Percentiles rank a stretch among this genome's conserved stretches.
These are phyloP conservation scores for Cytospora leucostoma DNA, from an alignment of 2,329 filamentous ascomycete genomes.

Conservation along the genomic window DNA sequence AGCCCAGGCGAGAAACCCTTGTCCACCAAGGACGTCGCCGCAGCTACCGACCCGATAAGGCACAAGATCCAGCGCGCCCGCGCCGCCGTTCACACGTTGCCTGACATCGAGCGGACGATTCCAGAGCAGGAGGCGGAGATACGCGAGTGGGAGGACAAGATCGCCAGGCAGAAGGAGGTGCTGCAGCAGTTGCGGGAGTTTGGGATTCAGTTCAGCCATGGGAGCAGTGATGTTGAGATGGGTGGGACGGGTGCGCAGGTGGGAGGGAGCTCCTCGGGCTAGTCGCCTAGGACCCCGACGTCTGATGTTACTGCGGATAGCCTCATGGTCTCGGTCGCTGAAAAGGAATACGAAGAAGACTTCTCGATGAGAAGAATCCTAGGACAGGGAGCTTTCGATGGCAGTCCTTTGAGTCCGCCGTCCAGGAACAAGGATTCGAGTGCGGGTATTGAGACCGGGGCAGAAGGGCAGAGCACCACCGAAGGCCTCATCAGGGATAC, in stretches of 20 bases:
- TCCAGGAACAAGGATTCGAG: background rate
- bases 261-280: constrained; percentile 39
- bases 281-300: constrained; percentile 15
- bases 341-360: background rate
- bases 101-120: constrained; percentile 67
- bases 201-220: constrained; percentile 43
- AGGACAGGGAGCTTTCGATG: too few relatives aligned
- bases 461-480: background rate
- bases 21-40: constrained; percentile 72
- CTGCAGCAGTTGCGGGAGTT: constrained; percentile 56
- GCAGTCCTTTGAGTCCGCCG: background rate
- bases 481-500: background rate
- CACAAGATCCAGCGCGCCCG: constrained; percentile 81
- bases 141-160: constrained; percentile 62
- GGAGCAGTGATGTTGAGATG: constrained; percentile 28
- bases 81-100: constrained; percentile 63
- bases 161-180: constrained; percentile 62
- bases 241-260: constrained; percentile 33
- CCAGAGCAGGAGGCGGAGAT: constrained; percentile 75
- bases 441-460: background rate
- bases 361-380: background rate
- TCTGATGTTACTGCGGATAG: constrained; percentile 7
- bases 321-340: constrained; percentile 4
- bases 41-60: constrained; percentile 76
- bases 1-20: constrained; percentile 40